A percentile compares a stretch with the other conserved stretches of the same genome.
phyloP scores from a whole-genome alignment of 1,284 basidiomycete species.

The Marasmius fiardii region DNA sequence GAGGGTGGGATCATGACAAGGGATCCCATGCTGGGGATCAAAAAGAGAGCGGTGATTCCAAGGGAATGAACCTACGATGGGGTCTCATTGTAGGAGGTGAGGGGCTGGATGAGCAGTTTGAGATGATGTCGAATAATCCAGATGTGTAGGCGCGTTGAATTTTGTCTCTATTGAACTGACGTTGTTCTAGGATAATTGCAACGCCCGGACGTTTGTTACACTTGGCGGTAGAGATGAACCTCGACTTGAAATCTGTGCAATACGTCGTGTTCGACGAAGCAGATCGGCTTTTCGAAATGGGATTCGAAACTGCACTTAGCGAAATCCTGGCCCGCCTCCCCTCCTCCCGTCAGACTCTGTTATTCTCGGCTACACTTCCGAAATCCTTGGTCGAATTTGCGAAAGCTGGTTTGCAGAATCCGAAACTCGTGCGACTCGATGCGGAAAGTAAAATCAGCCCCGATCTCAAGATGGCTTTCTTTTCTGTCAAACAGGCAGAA shows the following conservation, averaged over 20 bases:
- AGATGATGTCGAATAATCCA: slow-evolving; percentile 91
- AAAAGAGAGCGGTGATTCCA: slow-evolving; percentile 49
- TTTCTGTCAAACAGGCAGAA: slow-evolving; percentile 89
- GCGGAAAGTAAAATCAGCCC: slow-evolving; percentile 94
- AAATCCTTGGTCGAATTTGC: slow-evolving; percentile 97
- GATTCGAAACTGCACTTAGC: slow-evolving; percentile 88
- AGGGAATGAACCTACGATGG: slow-evolving; percentile 81
- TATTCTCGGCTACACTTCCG: slow-evolving; percentile 96
- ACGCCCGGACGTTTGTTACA: slow-evolving; percentile 97
- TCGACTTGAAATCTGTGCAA: slow-evolving; percentile 86
- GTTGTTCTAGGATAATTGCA: slow-evolving; percentile 76
- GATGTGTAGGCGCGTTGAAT: slow-evolving; percentile 70
- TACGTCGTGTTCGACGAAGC: slow-evolving; percentile 98
- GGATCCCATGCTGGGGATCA: slow-evolving; percentile 65
- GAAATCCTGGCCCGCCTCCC: slow-evolving; percentile 92
- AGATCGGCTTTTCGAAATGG: slow-evolving; percentile 97
- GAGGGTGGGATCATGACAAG: slow-evolving; percentile 67
- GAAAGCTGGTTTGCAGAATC: slow-evolving; percentile 92
- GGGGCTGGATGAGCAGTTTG: slow-evolving; percentile 94
- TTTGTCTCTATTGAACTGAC: slow-evolving; percentile 4
- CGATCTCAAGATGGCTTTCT: slow-evolving; percentile 93
- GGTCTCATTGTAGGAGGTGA: slow-evolving; percentile 96
- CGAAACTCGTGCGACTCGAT: slow-evolving; percentile 92
- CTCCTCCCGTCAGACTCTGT: slow-evolving; percentile 81
- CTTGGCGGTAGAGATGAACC: slow-evolving; percentile 94